These are phyloP conservation scores for Umbellularia californica DNA, from an alignment of 164 flowering plant genomes.

Conservation along the genomic window DNA sequence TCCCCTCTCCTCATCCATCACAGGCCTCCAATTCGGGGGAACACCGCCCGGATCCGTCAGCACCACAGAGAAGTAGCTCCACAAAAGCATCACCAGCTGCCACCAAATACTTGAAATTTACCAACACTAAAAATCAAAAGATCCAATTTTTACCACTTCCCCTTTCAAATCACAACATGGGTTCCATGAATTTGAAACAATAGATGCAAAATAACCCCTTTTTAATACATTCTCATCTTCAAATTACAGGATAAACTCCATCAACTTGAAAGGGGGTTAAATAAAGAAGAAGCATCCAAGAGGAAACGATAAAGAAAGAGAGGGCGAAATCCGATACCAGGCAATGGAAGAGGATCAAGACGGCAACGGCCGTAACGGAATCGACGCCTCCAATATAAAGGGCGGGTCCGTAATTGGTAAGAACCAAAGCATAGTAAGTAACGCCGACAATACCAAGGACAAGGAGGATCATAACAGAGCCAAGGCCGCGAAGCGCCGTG, in stretches of 20 bases:
- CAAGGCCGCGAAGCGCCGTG: constrained; percentile 46
- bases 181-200: background rate
- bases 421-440: constrained; percentile 80
- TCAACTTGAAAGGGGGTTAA: no score
- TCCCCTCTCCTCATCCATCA: constrained; percentile 80
- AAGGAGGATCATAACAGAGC: constrained; percentile 89
- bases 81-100: constrained; percentile 94
- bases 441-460: constrained; percentile 92
- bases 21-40: constrained; percentile 91
- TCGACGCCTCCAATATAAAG: constrained; percentile 57
- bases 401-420: constrained; percentile 73
- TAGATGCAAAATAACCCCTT: background rate
- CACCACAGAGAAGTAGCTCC: constrained; percentile 97
- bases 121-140: background rate
- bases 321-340: constrained; percentile 37
- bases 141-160: background rate
- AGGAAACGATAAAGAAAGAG: background rate
- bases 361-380: constrained; percentile 46
- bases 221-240: no score
- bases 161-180: background rate
- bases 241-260: no score
- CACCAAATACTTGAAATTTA: constrained; percentile 1
- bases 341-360: constrained; percentile 67
- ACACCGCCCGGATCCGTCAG: constrained; percentile 94
- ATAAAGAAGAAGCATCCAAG: no score